Evolutionary conservation across 306 rosid species (phyloP).

Genomic region (Vachellia collinsii): DNA sequence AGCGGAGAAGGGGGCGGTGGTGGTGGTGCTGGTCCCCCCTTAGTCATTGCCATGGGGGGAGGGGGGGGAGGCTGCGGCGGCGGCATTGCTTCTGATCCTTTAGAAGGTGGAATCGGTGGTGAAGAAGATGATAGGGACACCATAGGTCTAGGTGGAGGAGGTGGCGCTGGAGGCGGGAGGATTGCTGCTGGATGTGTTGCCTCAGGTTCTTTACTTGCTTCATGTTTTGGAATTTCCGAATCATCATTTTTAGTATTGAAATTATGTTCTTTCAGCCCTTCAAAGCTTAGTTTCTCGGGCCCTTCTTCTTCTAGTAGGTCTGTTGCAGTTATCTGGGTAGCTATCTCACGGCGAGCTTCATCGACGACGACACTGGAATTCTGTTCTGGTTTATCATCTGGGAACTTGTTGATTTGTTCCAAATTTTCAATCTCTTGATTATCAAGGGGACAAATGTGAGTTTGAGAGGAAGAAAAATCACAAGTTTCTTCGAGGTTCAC

Average conservation of each 20-base stretch:
- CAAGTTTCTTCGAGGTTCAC: background rate
- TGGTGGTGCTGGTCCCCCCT: conserved; percentile 20
- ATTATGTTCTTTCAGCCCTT: conserved; percentile 3
- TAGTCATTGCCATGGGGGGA: background rate
- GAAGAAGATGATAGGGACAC: conserved; percentile 10
- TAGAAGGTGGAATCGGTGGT: background rate
- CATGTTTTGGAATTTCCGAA: background rate
- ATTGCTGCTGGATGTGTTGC: background rate
- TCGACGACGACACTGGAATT: background rate
- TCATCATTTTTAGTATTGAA: background rate
- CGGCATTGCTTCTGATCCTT: background rate
- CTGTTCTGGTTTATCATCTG: background rate
- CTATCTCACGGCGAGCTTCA: background rate
- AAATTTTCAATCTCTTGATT: conserved; percentile 34
- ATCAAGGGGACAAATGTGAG: conserved; percentile 35
- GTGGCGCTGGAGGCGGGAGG: conserved; percentile 20
- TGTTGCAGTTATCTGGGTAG: background rate
- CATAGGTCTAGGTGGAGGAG: background rate
- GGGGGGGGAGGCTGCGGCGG: background rate
- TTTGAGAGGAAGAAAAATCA: conserved; percentile 1
- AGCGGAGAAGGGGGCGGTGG: conserved; percentile 46
- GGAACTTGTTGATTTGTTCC: conserved; percentile 26
- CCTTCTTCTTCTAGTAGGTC: background rate
- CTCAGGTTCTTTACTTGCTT: background rate
- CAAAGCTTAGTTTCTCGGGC: background rate